Evolutionary conservation across 441 rosid species (phyloP).

Genomic region (Erodium chrysanthum): DNA sequence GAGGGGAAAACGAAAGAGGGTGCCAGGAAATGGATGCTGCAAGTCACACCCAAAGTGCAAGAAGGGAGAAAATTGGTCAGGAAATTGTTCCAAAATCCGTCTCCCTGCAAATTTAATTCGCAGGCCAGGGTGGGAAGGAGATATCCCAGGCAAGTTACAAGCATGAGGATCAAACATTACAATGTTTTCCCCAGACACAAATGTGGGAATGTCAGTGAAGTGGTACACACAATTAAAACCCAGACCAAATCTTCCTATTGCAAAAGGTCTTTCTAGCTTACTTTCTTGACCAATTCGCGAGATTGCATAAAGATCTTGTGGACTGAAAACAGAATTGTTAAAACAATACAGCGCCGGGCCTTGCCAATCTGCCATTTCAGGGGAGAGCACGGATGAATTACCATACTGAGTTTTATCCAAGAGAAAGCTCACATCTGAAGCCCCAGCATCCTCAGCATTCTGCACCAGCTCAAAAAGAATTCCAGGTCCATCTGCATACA

Average conservation of each 20-base stretch:
- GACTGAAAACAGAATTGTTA: constrained; percentile 88
- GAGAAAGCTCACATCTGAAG: constrained; percentile 88
- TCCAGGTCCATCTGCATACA: constrained; percentile 99
- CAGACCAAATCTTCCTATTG: constrained; percentile 94
- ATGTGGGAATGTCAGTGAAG: constrained; percentile 88
- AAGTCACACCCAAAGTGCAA: constrained; percentile 94
- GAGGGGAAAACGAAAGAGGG: constrained; percentile 96
- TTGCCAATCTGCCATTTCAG: constrained; percentile 99
- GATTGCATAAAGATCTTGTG: constrained; percentile 95
- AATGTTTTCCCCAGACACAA: constrained; percentile 96
- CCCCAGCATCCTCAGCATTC: constrained; percentile 98
- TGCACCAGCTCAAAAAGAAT: constrained; percentile 92
- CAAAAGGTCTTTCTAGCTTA: constrained; percentile 94
- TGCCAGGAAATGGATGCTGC: constrained; percentile 76
- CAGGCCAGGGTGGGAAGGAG: constrained; percentile 97
- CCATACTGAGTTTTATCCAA: constrained; percentile 96
- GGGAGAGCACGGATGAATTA: constrained; percentile 93
- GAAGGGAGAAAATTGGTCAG: constrained; percentile 94
- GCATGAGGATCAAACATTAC: constrained; percentile 99
- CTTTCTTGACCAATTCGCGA: constrained; percentile 99
- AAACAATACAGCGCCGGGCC: constrained; percentile 97
- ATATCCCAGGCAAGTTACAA: constrained; percentile 82
- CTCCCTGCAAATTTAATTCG: constrained; percentile 85
- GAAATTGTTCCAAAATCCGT: constrained; percentile 90
- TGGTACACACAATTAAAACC: constrained; percentile 99